Evolutionary conservation across 495 filamentous ascomycete genomes (phyloP).

Genomic region (Penicillium verhagenii): DNA sequence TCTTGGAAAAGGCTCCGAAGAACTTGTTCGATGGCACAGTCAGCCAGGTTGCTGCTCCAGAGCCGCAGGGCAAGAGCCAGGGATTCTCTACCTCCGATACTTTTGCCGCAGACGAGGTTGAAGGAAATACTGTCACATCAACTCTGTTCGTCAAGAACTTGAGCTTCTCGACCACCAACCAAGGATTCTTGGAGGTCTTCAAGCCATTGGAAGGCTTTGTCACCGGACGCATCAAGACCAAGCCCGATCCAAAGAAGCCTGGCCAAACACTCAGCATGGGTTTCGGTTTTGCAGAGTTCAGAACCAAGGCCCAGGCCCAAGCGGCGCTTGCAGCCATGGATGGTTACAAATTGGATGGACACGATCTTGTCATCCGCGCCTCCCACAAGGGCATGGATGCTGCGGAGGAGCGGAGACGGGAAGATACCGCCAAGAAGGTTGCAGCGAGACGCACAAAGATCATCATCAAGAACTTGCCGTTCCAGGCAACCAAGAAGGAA

Average conservation of each 20-base stretch:
- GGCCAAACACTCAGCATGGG: conserved; percentile 90
- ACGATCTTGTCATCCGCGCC: conserved; percentile 77
- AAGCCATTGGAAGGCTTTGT: conserved; percentile 79
- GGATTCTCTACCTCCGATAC: conserved; percentile 56
- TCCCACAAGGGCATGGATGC: conserved; percentile 85
- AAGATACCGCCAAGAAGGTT: conserved; percentile 75
- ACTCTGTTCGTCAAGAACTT: conserved; percentile 93
- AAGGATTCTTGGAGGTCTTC: conserved; percentile 70
- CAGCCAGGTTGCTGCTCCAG: conserved; percentile 23
- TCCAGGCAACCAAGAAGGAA: conserved; percentile 92
- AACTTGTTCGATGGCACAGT: conserved; percentile 62
- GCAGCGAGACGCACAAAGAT: conserved; percentile 80
- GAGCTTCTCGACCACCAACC: conserved; percentile 83
- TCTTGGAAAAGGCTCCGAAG: conserved; percentile 90
- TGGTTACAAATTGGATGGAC: conserved; percentile 78
- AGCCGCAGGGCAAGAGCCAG: conserved; percentile 43
- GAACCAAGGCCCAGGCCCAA: conserved; percentile 69
- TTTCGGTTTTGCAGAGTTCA: conserved; percentile 92
- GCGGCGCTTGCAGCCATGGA: conserved; percentile 82
- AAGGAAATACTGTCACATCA: conserved; percentile 58
- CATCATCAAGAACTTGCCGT: conserved; percentile 97
- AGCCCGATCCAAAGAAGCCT: conserved; percentile 78
- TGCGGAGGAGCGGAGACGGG: conserved; percentile 76
- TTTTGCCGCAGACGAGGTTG: conserved; percentile 51
- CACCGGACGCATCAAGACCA: conserved; percentile 82